Evolutionary conservation across 2,329 filamentous ascomycete species (phyloP).

Genomic region (Neofusicoccum umdonicola): DNA sequence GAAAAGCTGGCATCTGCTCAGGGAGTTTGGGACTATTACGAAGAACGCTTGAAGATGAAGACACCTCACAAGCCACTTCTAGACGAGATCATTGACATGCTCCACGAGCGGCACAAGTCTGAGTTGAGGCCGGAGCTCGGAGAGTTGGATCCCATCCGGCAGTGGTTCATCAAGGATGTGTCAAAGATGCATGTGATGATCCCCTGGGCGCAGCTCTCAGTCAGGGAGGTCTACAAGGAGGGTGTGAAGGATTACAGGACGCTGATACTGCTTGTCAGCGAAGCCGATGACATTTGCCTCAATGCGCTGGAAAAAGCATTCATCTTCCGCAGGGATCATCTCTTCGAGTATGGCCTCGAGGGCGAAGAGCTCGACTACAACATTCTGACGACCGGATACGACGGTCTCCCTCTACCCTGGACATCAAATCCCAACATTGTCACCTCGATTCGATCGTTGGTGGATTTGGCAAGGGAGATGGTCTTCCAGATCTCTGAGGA

Average conservation of each 20-base stretch:
- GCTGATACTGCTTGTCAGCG: constrained; percentile 49
- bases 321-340: constrained; percentile 69
- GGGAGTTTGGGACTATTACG: constrained; percentile 77
- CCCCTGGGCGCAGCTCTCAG: constrained; percentile 74
- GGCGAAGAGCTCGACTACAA: constrained; percentile 58
- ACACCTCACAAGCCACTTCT: constrained; percentile 68
- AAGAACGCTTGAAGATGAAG: constrained; percentile 69
- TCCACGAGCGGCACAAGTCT: constrained; percentile 74
- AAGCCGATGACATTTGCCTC: constrained; percentile 74
- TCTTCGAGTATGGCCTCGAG: constrained; percentile 69
- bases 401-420: constrained; percentile 77
- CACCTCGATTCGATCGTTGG: constrained; percentile 37
- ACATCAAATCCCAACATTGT: constrained; percentile 62
- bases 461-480: constrained; percentile 42
- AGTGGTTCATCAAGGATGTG: constrained; percentile 72
- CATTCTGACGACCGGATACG: constrained; percentile 56
- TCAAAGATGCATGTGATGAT: constrained; percentile 71
- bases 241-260: constrained; percentile 54
- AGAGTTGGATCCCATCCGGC: constrained; percentile 77
- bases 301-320: constrained; percentile 62
- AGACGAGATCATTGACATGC: constrained; percentile 69
- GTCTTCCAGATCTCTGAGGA: constrained; percentile 41
- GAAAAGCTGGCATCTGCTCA: constrained; percentile 83
- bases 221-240: constrained; percentile 69
- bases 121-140: constrained; percentile 61